Evolutionary conservation across 2,329 filamentous ascomycete species (phyloP), one percentile per base, ranked within the genome.

Genomic region (Talaromyces marneffei): DNA sequence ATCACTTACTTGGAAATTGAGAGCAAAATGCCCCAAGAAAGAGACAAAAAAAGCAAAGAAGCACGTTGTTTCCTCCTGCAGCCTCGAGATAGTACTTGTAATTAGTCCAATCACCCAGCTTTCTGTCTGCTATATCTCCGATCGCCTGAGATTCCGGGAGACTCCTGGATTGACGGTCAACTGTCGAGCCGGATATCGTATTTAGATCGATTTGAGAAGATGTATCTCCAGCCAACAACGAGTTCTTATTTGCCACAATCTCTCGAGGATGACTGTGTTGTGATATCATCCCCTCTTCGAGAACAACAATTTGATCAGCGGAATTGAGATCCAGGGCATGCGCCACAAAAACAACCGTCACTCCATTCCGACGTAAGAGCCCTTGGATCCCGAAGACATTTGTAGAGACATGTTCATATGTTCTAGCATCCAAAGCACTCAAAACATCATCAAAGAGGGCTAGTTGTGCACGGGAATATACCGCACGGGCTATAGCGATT

Each of bases 371-470:
- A 7, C 59, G 52, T 20, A 61, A 42, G 1, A 61, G 23, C 4
- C 62, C 60, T 25, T 55, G 39, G 8, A 1, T 20, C 9, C 62
- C 60, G 27, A 64, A 44, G 8, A 62, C 29, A 37, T 58, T 27
- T 25, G 12, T 35, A 35, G 54, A 53, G 10, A 64, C 29, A 39
- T 53, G 56, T 27, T 62, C 39, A 44, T 10, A 33, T 5, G 56
- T 92, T 7, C 83, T 79, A 16, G 87, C 84, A 67, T 97, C 93
- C 9, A 97, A 78, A 0, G 90, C 90, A 72, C 91, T 94, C 0
- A 91, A 96, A 0, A 90, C 85, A 71, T 97, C 94, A 66, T 97
- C 93, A 4, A 97, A 79, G 23, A 97, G 29, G 16, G 57, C 40
- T 16, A 62, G 25, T 48, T 87, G 8, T 97, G 79, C 0, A 96